Conservation (phyloP, 768 basidiomycete species). For the Tulasnella sp. region DNA sequence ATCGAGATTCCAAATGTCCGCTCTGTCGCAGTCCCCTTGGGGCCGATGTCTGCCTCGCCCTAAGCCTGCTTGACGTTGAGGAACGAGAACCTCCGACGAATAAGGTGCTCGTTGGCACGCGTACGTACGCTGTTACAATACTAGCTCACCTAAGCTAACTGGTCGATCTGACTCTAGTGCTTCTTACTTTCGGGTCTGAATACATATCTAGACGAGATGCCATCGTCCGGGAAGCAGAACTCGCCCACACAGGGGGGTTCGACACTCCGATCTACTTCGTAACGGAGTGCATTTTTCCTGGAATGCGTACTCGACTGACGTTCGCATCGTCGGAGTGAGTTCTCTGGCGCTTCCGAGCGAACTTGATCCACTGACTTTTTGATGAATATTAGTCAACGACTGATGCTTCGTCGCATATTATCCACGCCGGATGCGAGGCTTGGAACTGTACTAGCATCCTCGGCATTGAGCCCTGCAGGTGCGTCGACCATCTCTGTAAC, state of each 20-base stretch:
- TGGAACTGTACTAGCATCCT: slow-evolving; percentile 17
- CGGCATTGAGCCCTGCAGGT: not conserved
- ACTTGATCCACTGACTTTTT: not conserved
- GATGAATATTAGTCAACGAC: slow-evolving; percentile 1
- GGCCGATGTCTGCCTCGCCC: not conserved
- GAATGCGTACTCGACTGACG: slow-evolving; percentile 22
- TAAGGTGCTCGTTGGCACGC: slow-evolving; percentile 26
- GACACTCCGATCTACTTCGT: slow-evolving; percentile 24
- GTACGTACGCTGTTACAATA: not conserved
- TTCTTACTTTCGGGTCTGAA: slow-evolving; percentile 17
- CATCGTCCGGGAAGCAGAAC: not conserved
- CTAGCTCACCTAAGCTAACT: not conserved
- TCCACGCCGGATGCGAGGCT: slow-evolving; percentile 17
- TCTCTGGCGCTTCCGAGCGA: not conserved
- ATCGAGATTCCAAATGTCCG: slow-evolving; percentile 26
- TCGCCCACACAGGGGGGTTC: slow-evolving; percentile 19
- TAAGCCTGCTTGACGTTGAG: slow-evolving; percentile 21
- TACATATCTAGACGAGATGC: slow-evolving; percentile 18
- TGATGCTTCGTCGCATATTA: slow-evolving; percentile 31
- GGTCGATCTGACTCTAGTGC: not conserved
- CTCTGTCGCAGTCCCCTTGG: slow-evolving; percentile 21
- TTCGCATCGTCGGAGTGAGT: slow-evolving; percentile 23
- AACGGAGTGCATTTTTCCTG: slow-evolving; percentile 15
- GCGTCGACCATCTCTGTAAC: not conserved
- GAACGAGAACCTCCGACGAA: slow-evolving; percentile 24